phyloP scores from a whole-genome alignment of 2,329 filamentous ascomycete species.

The Albophoma yamanashiensis region DNA sequence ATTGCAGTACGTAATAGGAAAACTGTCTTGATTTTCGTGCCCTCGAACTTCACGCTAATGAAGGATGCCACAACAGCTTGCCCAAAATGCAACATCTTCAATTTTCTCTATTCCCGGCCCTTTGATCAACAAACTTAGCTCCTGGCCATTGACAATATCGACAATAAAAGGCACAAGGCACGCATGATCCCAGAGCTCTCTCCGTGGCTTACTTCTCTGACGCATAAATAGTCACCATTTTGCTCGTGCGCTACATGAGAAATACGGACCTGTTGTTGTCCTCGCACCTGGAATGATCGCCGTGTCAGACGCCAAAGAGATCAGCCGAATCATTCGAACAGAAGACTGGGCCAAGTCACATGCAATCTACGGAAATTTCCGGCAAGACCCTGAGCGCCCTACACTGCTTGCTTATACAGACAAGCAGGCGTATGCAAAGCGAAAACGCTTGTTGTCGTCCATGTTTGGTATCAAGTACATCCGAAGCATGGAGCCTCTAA shows the following conservation, averaged over 20 bases:
- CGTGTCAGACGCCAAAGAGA: neutral
- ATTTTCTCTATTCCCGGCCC: neutral
- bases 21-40: neutral
- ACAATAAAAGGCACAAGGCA: neutral
- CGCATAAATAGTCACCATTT: neutral
- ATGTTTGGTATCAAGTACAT: neutral
- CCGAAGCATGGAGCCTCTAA: neutral
- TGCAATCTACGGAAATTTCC: conserved; percentile 1
- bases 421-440: neutral
- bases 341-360: conserved; percentile 1
- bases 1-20: neutral
- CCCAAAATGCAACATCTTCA: neutral
- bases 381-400: neutral
- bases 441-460: neutral
- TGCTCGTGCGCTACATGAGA: neutral
- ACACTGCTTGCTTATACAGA: conserved; percentile 1
- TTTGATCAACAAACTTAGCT: neutral
- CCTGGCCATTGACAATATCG: neutral
- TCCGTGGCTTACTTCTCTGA: neutral
- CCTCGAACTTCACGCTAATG: neutral
- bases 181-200: neutral
- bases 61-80: neutral
- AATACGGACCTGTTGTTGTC: neutral
- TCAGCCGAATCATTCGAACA: neutral
- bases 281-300: neutral